Conservation (phyloP, 441 rosid genomes). For the Flueggea neowawraea region DNA sequence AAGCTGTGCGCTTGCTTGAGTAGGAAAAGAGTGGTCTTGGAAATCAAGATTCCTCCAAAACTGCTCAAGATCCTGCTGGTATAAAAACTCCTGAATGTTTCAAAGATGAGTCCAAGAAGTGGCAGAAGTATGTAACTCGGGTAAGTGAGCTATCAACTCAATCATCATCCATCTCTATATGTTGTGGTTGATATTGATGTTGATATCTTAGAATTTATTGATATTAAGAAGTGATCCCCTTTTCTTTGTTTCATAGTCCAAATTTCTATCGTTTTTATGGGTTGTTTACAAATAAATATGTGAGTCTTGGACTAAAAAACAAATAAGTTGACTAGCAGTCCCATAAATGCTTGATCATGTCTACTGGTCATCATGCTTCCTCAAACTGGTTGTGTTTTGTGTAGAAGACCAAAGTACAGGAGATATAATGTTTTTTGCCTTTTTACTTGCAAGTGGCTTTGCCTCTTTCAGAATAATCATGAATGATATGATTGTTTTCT, state of each 20-base stretch:
- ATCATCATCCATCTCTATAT: neutral
- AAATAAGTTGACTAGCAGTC: too few relatives aligned
- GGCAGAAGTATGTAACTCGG: constrained; percentile 94
- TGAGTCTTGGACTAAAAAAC: too few relatives aligned
- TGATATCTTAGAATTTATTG: neutral
- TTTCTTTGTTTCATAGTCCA: neutral
- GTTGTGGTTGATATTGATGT: neutral
- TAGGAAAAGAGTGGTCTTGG: constrained; percentile 41
- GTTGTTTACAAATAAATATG: too few relatives aligned
- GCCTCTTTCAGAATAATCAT: neutral
- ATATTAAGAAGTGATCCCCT: neutral
- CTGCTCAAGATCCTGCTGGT: constrained; percentile 33
- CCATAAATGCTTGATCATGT: too few relatives aligned
- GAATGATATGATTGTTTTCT: neutral
- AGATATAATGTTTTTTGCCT: too few relatives aligned
- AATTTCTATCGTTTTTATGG: too few relatives aligned
- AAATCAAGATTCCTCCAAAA: constrained; percentile 31
- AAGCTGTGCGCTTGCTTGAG: constrained; percentile 77
- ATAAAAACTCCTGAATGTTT: constrained; percentile 44
- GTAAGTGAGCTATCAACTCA: constrained; percentile 32
- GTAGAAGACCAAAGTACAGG: too few relatives aligned
- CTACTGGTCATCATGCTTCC: too few relatives aligned
- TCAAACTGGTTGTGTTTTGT: too few relatives aligned
- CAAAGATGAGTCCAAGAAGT: constrained; percentile 83
- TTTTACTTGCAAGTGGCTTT: too few relatives aligned